Conservation (phyloP, 306 rosid species). For the Canavalia gladiata region DNA sequence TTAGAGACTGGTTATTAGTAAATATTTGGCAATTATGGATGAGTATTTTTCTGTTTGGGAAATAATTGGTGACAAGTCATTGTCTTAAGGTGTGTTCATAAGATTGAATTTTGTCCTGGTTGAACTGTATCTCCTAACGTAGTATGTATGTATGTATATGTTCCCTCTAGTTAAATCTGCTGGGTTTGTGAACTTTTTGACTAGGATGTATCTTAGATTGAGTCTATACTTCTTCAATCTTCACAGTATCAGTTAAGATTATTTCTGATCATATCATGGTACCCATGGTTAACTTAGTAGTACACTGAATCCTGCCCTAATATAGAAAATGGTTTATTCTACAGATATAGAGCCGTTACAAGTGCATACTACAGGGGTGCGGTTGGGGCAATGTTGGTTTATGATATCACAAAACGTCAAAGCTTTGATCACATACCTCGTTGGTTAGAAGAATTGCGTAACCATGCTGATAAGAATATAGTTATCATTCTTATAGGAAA, state of each 20-base stretch:
- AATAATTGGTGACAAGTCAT: not conserved
- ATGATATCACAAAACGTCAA: slow-evolving; percentile 89
- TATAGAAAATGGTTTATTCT: slow-evolving; percentile 42
- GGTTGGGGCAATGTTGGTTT: slow-evolving; percentile 95
- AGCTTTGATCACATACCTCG: slow-evolving; percentile 94
- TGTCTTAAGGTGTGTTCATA: not conserved
- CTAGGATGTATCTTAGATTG: not conserved
- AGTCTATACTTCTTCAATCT: slow-evolving; percentile 4
- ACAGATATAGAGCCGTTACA: slow-evolving; percentile 95
- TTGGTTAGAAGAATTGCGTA: slow-evolving; percentile 93
- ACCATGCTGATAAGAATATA: slow-evolving; percentile 93
- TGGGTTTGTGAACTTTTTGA: slow-evolving; percentile 3
- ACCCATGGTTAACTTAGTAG: slow-evolving; percentile 29
- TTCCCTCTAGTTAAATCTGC: not conserved
- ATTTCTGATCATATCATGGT: slow-evolving; percentile 8
- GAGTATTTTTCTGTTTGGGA: not conserved
- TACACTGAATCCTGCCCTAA: slow-evolving; percentile 31
- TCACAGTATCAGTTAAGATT: slow-evolving; percentile 1
- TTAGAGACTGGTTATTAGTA: not conserved
- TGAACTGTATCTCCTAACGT: not conserved
- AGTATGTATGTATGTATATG: not conserved
- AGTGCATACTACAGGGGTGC: slow-evolving; percentile 98
- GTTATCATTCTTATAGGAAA: slow-evolving; percentile 92
- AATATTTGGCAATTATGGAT: not conserved
- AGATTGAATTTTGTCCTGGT: not conserved